These are phyloP conservation scores for Aspergillus thermomutatus DNA, from an alignment of 2,329 filamentous ascomycete species.

Conservation along the genomic window DNA sequence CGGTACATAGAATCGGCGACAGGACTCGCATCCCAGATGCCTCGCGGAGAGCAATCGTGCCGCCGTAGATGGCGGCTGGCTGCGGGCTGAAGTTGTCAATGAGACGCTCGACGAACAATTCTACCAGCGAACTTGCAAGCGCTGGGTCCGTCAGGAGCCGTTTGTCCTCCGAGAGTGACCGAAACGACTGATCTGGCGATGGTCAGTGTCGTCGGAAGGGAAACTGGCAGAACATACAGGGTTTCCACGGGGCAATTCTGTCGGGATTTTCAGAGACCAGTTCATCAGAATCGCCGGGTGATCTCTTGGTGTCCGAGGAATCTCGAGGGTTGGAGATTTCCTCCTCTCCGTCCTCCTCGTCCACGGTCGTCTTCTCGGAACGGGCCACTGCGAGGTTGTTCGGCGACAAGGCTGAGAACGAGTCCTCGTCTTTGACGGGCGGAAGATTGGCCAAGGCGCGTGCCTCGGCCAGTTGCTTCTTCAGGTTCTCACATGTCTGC, in stretches of 20 bases:
- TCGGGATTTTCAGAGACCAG: not conserved
- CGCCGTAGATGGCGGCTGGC: conserved; percentile 9
- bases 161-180: conserved; percentile 9
- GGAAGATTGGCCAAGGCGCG: conserved; percentile 14
- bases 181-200: not conserved
- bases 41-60: conserved; percentile 21
- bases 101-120: conserved; percentile 22
- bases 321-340: not conserved
- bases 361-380: conserved; percentile 1
- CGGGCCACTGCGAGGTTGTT: not conserved
- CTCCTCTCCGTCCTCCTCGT: not conserved
- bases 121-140: conserved; percentile 17
- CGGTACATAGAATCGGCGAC: conserved; percentile 21
- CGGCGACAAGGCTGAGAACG: not conserved
- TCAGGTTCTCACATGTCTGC: conserved; percentile 17
- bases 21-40: conserved; percentile 23
- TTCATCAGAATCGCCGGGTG: not conserved
- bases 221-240: not conserved
- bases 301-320: not conserved
- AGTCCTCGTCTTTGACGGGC: conserved; percentile 13
- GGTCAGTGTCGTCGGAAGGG: not conserved
- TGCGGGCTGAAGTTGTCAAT: conserved; percentile 22
- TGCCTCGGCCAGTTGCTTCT: conserved; percentile 18
- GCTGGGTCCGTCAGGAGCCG: conserved; percentile 12
- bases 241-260: not conserved